Conservation (phyloP, 306 rosid species). For the Acmispon strigosus region DNA sequence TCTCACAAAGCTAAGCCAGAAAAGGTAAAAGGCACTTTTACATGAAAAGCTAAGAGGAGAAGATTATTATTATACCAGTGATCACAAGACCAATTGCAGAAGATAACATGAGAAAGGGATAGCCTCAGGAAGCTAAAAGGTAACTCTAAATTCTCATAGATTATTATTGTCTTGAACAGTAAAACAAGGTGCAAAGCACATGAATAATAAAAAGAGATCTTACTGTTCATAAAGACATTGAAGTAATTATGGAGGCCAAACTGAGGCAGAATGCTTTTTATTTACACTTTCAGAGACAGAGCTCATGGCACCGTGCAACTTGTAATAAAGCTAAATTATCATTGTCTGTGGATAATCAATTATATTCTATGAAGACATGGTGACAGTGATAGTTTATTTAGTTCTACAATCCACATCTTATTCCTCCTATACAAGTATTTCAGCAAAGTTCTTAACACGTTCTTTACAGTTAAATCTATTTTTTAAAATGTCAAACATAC, state of each 20-base stretch:
- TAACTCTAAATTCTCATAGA: background rate
- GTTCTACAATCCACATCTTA: conserved; percentile 18
- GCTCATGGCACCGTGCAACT: conserved; percentile 21
- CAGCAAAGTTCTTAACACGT: background rate
- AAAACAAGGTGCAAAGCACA: conserved; percentile 23
- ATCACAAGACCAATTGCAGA: conserved; percentile 22
- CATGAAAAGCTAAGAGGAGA: conserved; percentile 24
- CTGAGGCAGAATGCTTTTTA: conserved; percentile 18
- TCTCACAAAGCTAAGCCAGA: conserved; percentile 40
- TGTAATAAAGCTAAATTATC: conserved; percentile 16
- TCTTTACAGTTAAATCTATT: no score
- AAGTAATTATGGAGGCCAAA: conserved; percentile 23
- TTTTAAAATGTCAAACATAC: no score
- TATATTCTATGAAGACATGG: conserved; percentile 9
- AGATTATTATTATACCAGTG: conserved; percentile 29
- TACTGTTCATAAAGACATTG: conserved; percentile 21
- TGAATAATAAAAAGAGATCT: conserved; percentile 25
- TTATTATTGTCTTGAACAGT: conserved; percentile 20
- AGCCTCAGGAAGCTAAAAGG: conserved; percentile 9
- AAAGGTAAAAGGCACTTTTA: conserved; percentile 36
- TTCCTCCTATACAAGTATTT: background rate
- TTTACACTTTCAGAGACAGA: conserved; percentile 17
- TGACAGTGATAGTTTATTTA: conserved; percentile 20
- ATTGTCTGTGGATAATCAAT: conserved; percentile 16
- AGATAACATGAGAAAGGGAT: conserved; percentile 9